A percentile compares a stretch with the other conserved stretches of the same genome.
phyloP scores from a whole-genome alignment of 2,329 filamentous ascomycete species.

The Aspergillus fumigatus region DNA sequence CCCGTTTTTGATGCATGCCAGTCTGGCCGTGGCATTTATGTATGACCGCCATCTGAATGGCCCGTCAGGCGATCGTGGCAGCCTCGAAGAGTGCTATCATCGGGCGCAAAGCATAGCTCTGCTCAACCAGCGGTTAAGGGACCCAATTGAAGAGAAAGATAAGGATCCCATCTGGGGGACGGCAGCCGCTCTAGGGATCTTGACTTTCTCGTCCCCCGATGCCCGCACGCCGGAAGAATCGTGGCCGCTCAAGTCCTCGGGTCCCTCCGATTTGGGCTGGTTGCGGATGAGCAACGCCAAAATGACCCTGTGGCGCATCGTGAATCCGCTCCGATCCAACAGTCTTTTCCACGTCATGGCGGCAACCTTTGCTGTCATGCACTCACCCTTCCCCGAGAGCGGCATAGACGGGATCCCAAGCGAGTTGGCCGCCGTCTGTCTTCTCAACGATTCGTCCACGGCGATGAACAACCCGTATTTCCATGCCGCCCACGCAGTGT shows the following conservation, averaged over 20 bases:
- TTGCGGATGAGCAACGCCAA: conserved; percentile 55
- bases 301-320: conserved; percentile 49
- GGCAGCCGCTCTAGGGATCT: conserved; percentile 40
- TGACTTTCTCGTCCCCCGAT: conserved; percentile 41
- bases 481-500: conserved; percentile 34
- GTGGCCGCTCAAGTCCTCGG: conserved; percentile 52
- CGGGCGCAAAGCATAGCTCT: conserved; percentile 40
- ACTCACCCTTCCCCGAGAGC: conserved; percentile 25
- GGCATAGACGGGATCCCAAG: conserved; percentile 20
- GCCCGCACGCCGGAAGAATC: conserved; percentile 40
- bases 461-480: conserved; percentile 37
- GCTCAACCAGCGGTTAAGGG: conserved; percentile 34
- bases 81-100: conserved; percentile 42
- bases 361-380: conserved; percentile 34
- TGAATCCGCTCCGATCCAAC: conserved; percentile 46
- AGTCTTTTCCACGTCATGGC: conserved; percentile 43
- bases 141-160: conserved; percentile 31
- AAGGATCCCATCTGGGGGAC: conserved; percentile 48
- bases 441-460: conserved; percentile 28
- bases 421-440: conserved; percentile 20
- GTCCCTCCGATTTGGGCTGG: conserved; percentile 52
- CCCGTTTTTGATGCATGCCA: conserved; percentile 46
- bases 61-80: conserved; percentile 19
- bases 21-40: conserved; percentile 39
- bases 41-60: conserved; percentile 31